These are phyloP conservation scores for Cyberlindnera suaveolens DNA, from an alignment of 805 yeast species.

Conservation along the genomic window DNA sequence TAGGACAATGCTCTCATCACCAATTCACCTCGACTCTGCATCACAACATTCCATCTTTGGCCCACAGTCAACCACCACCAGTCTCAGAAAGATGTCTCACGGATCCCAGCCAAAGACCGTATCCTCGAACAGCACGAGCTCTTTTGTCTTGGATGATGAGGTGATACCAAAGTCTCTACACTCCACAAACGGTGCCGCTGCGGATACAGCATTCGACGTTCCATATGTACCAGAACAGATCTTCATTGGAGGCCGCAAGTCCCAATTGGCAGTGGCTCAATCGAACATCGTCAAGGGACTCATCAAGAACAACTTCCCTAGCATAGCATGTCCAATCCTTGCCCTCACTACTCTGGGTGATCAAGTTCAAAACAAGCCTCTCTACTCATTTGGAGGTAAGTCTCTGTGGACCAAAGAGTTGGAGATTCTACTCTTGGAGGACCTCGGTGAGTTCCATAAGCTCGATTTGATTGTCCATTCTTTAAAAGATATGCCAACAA, in stretches of 20 bases:
- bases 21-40: slow-evolving; percentile 14
- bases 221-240: slow-evolving; percentile 23
- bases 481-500: slow-evolving; percentile 88
- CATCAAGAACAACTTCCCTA: slow-evolving; percentile 57
- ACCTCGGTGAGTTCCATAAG: slow-evolving; percentile 55
- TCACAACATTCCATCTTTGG: slow-evolving; percentile 5
- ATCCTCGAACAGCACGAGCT: slow-evolving; percentile 13
- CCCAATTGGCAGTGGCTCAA: slow-evolving; percentile 83
- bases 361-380: slow-evolving; percentile 74
- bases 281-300: slow-evolving; percentile 61
- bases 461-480: slow-evolving; percentile 91
- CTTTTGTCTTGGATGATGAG: slow-evolving; percentile 19
- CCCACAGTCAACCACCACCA: slow-evolving; percentile 10
- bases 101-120: slow-evolving; percentile 9
- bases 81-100: slow-evolving; percentile 15
- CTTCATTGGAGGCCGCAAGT: slow-evolving; percentile 81
- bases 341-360: slow-evolving; percentile 89
- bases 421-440: slow-evolving; percentile 65
- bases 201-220: slow-evolving; percentile 9
- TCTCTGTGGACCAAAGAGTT: slow-evolving; percentile 94
- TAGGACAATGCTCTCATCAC: slow-evolving; percentile 17
- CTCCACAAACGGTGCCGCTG: slow-evolving; percentile 5
- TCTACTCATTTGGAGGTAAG: slow-evolving; percentile 94
- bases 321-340: slow-evolving; percentile 63
- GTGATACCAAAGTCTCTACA: slow-evolving; percentile 1